Conservation (phyloP, 805 yeast genomes). For the Candida sphagnicola region DNA sequence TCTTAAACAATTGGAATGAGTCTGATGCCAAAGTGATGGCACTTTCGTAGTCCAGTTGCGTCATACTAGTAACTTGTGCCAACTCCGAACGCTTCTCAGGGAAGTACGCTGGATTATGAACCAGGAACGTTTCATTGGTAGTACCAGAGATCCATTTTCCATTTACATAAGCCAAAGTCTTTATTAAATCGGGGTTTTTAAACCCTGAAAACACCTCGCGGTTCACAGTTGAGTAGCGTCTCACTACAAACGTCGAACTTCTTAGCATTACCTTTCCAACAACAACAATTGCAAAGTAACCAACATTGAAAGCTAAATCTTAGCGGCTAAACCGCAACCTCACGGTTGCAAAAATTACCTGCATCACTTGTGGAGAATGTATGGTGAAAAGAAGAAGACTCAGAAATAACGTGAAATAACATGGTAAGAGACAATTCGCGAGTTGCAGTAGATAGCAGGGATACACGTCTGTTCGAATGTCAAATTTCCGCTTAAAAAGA, state of each 20-base stretch:
- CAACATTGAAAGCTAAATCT: too few relatives aligned
- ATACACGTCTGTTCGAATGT: too few relatives aligned
- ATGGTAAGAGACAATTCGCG: too few relatives aligned
- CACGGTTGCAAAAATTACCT: too few relatives aligned
- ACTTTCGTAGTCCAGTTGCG: constrained; percentile 40
- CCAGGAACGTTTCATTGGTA: constrained; percentile 50
- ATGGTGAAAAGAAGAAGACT: too few relatives aligned
- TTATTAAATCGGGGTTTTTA: constrained; percentile 48
- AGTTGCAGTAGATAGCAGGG: too few relatives aligned
- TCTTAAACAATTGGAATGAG: constrained; percentile 51
- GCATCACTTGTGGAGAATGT: too few relatives aligned
- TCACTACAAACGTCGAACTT: not conserved
- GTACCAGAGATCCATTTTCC: constrained; percentile 65
- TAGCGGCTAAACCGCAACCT: not conserved
- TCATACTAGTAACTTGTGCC: constrained; percentile 54
- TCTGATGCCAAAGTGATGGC: constrained; percentile 55
- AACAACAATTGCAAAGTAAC: too few relatives aligned
- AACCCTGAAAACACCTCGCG: constrained; percentile 12
- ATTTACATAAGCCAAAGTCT: constrained; percentile 61
- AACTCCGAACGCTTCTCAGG: constrained; percentile 36
- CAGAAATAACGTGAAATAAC: too few relatives aligned
- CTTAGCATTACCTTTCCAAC: not conserved
- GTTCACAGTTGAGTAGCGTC: constrained; percentile 7
- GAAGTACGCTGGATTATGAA: constrained; percentile 69
- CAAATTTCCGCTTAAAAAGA: too few relatives aligned